Base-by-base conservation (phyloP, 129 eudicot species). In the Saussurea involucrata region DNA sequence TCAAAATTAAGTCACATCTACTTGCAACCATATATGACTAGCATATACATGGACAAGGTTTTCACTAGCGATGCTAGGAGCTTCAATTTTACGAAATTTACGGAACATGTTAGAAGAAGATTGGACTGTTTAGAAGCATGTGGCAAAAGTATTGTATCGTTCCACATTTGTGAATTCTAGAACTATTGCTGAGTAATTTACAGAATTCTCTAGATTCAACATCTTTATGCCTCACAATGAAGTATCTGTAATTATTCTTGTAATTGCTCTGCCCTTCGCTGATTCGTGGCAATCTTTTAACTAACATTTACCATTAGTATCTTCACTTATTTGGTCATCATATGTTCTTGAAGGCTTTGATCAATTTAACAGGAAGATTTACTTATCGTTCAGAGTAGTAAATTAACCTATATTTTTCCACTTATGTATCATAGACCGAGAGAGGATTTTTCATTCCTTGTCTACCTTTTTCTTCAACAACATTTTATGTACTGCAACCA, bases 91-190 rank as follows among this genome's bases (percentile, higher is more conserved):
- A 10, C 2, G 69, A 32, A 18, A 8, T 34, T n/a, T 24, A n/a
- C 11, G 63, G n/a, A 17, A 40, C 34, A 57, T 58, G 71, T 40
- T 40, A 60, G 10, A 64, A 25, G 69, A 60, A 40, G 13, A 70
- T 27, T 60, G 32, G 24, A 37, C 76, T 60, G 33, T 28, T 78
- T 70, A 49, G 70, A 40, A 70, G 31, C 46, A n/a, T 58, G 20
- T 34, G 33, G 36, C 12, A 37, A 2, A 33, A 25, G 58, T 24
- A 21, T 36, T 40, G 57, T 69, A 24, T 25, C 31, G n/a, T 12
- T 15, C 63, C 63, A 20, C 63, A 44, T 34, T 24, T 42, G 8
- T 13, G 24, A 44, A 46, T 34, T 24, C 28, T 44, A 28, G 6
- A 44, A 24, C 34, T 44, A 40, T 6, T 71, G 37, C 63, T 15